A percentile compares a stretch with the other conserved stretches of the same genome.
Conservation (phyloP, 164 flowering plant genomes). For the Liquidambar formosana region DNA sequence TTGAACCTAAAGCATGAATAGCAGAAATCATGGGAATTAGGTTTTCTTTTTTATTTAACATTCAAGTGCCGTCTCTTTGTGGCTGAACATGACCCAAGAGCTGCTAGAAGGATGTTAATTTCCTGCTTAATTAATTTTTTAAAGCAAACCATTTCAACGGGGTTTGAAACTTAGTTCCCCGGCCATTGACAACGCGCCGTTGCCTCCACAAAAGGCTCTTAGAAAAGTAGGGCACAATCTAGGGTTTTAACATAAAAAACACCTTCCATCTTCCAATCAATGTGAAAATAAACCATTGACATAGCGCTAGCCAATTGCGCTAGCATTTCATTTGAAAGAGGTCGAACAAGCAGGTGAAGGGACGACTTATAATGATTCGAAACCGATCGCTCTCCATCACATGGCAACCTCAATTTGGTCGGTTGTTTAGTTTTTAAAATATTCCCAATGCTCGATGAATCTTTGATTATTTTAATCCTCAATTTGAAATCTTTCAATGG, state of each 20-base stretch:
- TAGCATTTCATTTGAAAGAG: neutral
- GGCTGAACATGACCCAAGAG: neutral
- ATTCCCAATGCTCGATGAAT: slow-evolving; percentile 31
- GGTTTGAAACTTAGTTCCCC: neutral
- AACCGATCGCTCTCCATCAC: slow-evolving; percentile 54
- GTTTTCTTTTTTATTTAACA: neutral
- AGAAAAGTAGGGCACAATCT: neutral
- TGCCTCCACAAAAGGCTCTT: neutral
- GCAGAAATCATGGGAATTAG: too few relatives aligned
- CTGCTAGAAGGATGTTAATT: neutral
- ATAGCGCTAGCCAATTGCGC: slow-evolving; percentile 17
- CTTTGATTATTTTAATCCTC: slow-evolving; percentile 35
- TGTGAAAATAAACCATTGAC: slow-evolving; percentile 33
- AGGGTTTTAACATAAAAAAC: neutral
- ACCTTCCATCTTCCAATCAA: slow-evolving; percentile 2
- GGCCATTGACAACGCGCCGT: too few relatives aligned
- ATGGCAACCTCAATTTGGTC: slow-evolving; percentile 57
- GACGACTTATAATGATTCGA: slow-evolving; percentile 36
- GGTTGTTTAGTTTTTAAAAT: slow-evolving; percentile 39
- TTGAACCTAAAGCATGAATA: too few relatives aligned
- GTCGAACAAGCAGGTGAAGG: slow-evolving; percentile 23
- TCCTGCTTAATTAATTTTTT: neutral
- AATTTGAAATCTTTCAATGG: slow-evolving; percentile 24
- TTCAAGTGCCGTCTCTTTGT: neutral
- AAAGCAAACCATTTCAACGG: neutral